Conservation (phyloP, 2,329 filamentous ascomycete species). For the Hypocrella siamensis region DNA sequence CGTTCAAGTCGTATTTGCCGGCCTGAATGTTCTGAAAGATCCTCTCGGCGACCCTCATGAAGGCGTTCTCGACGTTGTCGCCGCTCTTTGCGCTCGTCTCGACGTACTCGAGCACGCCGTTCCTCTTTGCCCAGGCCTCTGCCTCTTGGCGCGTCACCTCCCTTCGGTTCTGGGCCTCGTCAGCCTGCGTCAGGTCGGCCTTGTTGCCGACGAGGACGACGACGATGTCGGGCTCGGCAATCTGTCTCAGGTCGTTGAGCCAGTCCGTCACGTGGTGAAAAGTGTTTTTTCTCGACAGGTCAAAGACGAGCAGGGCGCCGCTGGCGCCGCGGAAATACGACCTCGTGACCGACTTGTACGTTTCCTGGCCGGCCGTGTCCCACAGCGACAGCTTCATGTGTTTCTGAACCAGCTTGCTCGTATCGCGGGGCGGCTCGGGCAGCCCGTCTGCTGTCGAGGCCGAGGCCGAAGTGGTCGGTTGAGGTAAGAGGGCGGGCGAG, state of each 20-base stretch:
- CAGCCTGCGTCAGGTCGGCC: slow-evolving; percentile 60
- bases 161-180: slow-evolving; percentile 43
- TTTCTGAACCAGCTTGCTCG: slow-evolving; percentile 32
- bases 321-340: slow-evolving; percentile 78
- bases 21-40: slow-evolving; percentile 97
- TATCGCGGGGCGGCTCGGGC: slow-evolving; percentile 33
- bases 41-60: slow-evolving; percentile 81
- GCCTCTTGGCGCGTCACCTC: slow-evolving; percentile 75
- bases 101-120: slow-evolving; percentile 83
- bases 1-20: slow-evolving; percentile 86
- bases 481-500: slow-evolving; percentile 10
- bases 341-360: slow-evolving; percentile 89
- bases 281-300: slow-evolving; percentile 73
- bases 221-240: slow-evolving; percentile 90
- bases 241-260: slow-evolving; percentile 85
- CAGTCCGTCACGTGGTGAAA: slow-evolving; percentile 83
- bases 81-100: slow-evolving; percentile 95
- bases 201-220: slow-evolving; percentile 95
- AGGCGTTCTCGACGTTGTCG: slow-evolving; percentile 84
- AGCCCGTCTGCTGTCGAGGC: too few species aligned
- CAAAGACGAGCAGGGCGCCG: slow-evolving; percentile 73
- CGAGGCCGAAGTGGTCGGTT: too few species aligned
- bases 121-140: slow-evolving; percentile 72
- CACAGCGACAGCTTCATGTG: slow-evolving; percentile 91
- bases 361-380: slow-evolving; percentile 95